Evolutionary conservation across 306 rosid genomes (phyloP), one percentile per base, ranked within the genome.

Genomic region (Rosa multiflora): DNA sequence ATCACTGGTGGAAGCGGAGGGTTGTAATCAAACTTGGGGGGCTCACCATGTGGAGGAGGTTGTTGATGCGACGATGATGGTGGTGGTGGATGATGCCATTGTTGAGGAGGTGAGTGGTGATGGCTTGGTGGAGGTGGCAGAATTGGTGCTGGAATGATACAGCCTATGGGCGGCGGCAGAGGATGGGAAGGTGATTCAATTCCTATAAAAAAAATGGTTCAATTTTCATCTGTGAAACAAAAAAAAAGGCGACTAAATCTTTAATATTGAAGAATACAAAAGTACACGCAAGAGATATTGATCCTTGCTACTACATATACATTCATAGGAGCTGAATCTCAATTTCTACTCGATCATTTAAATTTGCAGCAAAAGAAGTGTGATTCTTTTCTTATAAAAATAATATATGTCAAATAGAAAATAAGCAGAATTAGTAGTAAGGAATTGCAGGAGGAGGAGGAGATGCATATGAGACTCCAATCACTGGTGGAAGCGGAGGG

Each of bases 401-500:
- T 63, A 32, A 63, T 59, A 59, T 11, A 66, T 14, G 47, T 66
- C 17, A 74, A 23, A 12, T 70, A 12, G 10, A 70, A 42, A 68
- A 20, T 1, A 68, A 68, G 12, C 32, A 42, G 13, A 58, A 64
- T 64, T 76, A 76, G 61, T 76, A 76, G 48, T 76, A 63, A 39
- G 79, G 79, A 47, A 76, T 64, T 48, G 48, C 63, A 32, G 73
- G 79, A n/a, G 79, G 79, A 62, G 79, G 79, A 76, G 79, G 79
- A 76, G 79, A 76, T 6, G 73, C 72, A 49, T 76, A 76, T 37
- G 79, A 76, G 13, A 76, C 73, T 76, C 79, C 79, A 20, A 32
- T n/a, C 64, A 76, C 72, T 64, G 79, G 85, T 20, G 85, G 85
- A 78, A 82, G 82, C 5, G 82, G 85, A 17, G 63, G 4, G 69